These are phyloP conservation scores for Microcyclospora tardicrescens DNA, from an alignment of 2,329 filamentous ascomycete genomes.

Conservation along the genomic window DNA sequence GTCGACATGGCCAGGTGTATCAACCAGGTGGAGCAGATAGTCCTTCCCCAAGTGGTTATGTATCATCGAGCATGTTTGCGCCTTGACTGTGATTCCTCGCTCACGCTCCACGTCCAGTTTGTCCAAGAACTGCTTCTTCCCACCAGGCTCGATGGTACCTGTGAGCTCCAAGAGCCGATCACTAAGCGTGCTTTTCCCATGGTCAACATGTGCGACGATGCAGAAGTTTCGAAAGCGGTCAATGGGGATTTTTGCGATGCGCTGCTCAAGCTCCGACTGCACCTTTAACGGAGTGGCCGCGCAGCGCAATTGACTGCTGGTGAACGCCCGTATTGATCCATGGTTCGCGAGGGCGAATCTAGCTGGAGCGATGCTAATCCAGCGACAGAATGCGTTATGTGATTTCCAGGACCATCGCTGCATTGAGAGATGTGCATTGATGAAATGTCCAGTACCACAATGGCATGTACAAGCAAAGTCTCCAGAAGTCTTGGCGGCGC, in stretches of 20 bases:
- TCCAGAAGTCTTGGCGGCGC: neutral
- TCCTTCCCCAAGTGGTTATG: slow-evolving; percentile 77
- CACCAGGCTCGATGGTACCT: slow-evolving; percentile 74
- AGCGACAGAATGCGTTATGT: slow-evolving; percentile 7
- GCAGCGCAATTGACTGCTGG: slow-evolving; percentile 8
- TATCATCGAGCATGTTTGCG: slow-evolving; percentile 96
- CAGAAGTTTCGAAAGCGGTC: slow-evolving; percentile 87
- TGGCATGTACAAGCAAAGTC: neutral
- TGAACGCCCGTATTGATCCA: slow-evolving; percentile 17
- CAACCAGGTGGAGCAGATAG: slow-evolving; percentile 87
- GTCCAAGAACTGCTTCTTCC: slow-evolving; percentile 91
- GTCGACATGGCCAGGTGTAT: slow-evolving; percentile 95
- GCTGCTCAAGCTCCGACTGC: slow-evolving; percentile 43
- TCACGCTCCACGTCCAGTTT: slow-evolving; percentile 95
- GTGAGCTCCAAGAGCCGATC: slow-evolving; percentile 89
- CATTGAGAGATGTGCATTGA: slow-evolving; percentile 24
- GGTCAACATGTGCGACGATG: slow-evolving; percentile 96
- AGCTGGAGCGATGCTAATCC: neutral
- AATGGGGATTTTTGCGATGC: slow-evolving; percentile 64
- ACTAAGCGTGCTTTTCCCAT: slow-evolving; percentile 93
- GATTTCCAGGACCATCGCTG: slow-evolving; percentile 32
- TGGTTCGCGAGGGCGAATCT: neutral
- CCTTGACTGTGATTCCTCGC: slow-evolving; percentile 95
- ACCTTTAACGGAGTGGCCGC: slow-evolving; percentile 27
- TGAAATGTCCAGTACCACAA: neutral